phyloP scores from a whole-genome alignment of 2,329 filamentous ascomycete genomes.

The Aureobasidium sp. region DNA sequence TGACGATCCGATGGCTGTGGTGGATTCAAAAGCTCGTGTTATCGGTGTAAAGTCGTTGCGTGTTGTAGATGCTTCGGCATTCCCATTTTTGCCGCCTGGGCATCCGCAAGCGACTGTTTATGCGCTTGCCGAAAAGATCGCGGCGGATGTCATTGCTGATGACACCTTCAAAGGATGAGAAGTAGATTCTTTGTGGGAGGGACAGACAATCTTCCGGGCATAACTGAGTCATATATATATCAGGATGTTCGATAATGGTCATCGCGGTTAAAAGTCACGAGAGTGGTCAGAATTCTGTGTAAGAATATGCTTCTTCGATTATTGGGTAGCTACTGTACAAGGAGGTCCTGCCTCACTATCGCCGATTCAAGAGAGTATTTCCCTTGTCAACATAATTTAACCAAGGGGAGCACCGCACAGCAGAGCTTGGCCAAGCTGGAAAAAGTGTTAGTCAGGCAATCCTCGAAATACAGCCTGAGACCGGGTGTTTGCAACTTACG shows the following conservation, averaged over 20 bases:
- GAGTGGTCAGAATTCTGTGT: too few species aligned
- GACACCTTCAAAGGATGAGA: neutral
- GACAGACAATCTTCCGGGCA: too few species aligned
- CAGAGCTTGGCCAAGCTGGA: conserved; percentile 29
- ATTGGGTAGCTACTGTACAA: too few species aligned
- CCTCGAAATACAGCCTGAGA: too few species aligned
- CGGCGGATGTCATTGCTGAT: conserved; percentile 11
- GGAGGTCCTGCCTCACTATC: too few species aligned
- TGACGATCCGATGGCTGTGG: conserved; percentile 13
- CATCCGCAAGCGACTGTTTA: conserved; percentile 21
- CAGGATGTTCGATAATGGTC: too few species aligned
- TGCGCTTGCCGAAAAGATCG: conserved; percentile 29
- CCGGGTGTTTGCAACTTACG: conserved; percentile 11
- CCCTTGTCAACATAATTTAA: neutral
- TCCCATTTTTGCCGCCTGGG: conserved; percentile 21
- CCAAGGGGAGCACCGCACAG: conserved; percentile 21
- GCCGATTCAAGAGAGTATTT: too few species aligned
- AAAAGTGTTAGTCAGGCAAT: neutral
- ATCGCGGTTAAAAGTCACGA: too few species aligned
- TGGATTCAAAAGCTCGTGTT: conserved; percentile 19
- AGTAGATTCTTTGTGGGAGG: too few species aligned
- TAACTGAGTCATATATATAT: too few species aligned
- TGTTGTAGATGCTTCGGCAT: conserved; percentile 24
- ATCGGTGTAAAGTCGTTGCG: conserved; percentile 19
- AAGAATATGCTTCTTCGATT: too few species aligned